Percentiles rank a stretch among this genome's conserved stretches.
phyloP scores from a whole-genome alignment of 257 asterid species.

The Scutellaria baicalensis region DNA sequence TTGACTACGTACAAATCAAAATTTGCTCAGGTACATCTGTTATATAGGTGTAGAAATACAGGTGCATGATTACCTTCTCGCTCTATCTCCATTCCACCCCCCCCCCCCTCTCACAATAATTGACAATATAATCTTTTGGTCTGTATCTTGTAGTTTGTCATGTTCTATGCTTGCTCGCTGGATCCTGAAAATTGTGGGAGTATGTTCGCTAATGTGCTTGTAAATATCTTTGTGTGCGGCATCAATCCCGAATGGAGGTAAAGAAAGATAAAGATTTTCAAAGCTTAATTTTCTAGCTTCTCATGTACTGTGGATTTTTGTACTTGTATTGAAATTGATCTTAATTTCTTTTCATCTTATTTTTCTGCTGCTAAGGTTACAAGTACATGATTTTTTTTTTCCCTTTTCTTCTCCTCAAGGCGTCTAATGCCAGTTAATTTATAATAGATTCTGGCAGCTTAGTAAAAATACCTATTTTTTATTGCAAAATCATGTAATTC shows the following conservation, averaged over 20 bases:
- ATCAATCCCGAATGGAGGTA: slow-evolving; percentile 64
- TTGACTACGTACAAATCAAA: slow-evolving; percentile 82
- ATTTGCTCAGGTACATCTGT: slow-evolving; percentile 73
- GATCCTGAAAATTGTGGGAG: slow-evolving; percentile 84
- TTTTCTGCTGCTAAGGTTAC: background rate
- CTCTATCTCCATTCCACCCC: background rate
- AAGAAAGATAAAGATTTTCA: background rate
- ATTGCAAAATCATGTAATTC: background rate
- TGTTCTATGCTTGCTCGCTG: slow-evolving; percentile 92
- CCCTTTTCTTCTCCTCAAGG: no score
- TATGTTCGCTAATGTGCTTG: slow-evolving; percentile 43
- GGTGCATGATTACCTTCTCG: background rate
- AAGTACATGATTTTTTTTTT: background rate
- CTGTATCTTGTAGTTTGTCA: slow-evolving; percentile 61
- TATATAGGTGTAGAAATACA: background rate
- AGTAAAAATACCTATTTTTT: background rate
- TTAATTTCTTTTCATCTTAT: background rate
- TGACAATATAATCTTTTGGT: background rate
- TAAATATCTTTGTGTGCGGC: slow-evolving; percentile 45
- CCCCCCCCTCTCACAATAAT: background rate
- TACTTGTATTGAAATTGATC: background rate
- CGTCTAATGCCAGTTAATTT: background rate
- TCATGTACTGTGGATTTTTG: background rate
- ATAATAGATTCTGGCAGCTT: background rate
- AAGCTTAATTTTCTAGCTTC: background rate